These are phyloP conservation scores for Cnidoscolus chayamansa DNA, from an alignment of 441 rosid genomes.

Conservation along the genomic window DNA sequence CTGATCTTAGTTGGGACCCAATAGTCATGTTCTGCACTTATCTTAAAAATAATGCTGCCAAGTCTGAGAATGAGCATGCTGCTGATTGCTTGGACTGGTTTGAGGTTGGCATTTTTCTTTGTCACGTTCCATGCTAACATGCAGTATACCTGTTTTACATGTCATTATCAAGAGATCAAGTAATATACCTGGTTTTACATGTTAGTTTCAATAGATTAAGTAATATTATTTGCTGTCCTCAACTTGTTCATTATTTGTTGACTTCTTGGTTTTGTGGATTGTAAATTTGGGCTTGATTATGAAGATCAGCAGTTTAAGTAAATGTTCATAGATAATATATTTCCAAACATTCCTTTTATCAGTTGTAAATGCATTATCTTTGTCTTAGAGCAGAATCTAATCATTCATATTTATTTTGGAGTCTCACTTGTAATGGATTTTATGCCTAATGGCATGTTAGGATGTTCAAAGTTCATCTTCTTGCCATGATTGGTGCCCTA, in stretches of 20 bases:
- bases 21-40: constrained; percentile 78
- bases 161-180: background rate
- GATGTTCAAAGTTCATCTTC: background rate
- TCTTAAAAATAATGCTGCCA: constrained; percentile 56
- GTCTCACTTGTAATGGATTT: background rate
- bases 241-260: background rate
- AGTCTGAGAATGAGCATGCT: constrained; percentile 39
- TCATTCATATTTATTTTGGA: background rate
- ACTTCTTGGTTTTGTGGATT: background rate
- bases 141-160: background rate
- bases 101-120: constrained; percentile 57
- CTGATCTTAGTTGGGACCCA: constrained; percentile 83
- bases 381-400: background rate
- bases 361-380: background rate
- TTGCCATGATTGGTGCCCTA: background rate
- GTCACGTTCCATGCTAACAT: background rate
- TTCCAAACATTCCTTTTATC: background rate
- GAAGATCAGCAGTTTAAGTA: background rate
- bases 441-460: background rate
- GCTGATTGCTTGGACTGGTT: constrained; percentile 70
- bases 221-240: background rate
- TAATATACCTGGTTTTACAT: background rate
- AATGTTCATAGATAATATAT: background rate
- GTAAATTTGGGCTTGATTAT: background rate
- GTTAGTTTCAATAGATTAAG: background rate